Base-by-base conservation (phyloP, 2,329 filamentous ascomycete species). In the Phoma sp. region DNA sequence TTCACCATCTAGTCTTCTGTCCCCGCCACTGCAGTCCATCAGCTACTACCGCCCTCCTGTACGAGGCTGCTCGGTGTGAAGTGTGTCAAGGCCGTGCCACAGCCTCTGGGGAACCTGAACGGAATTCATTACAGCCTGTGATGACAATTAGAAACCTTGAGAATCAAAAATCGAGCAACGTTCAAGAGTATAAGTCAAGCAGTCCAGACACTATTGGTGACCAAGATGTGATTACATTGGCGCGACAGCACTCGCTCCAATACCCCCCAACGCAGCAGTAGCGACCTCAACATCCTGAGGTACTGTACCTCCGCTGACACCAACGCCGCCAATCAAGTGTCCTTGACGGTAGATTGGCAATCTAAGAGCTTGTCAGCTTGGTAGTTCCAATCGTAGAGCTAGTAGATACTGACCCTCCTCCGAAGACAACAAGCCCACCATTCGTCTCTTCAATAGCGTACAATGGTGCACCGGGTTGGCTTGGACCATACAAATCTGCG, bases 301-400 rank as follows among this genome's bases (percentile, higher is more conserved):
- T 5, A 70, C 66, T 0, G 61, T 59, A 1, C 68, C 69, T 13
- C 69, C 69, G 48, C 66, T 69, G 8, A 68, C 67, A 49, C 68
- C 68, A 4, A 70, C 63, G 22, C 63, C 64, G 2, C 68, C 67
- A 50, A 71, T 66, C 45, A 71, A 49, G 13, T 37, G 56, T 7
- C 66, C 68, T 32, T 63, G 50, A 1, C 61, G 23, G 27, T 65
- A 69, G 8, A 70, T 56, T 22, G 69, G 69, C n/a, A 70, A 36
- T 11, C 62, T 62, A 18, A 4, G n/a, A 8, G n/a, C 18, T 2
- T 4, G 27, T 61, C 22, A 60, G 50, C 25, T n/a, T 3, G 18
- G 18, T 18, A 18, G 18, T 18, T 18, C 18, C 18, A 18, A 8
- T 23, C 1, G 5, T 5, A 5, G 9, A 18, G 6, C 11, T 4